Evolutionary conservation across 1,284 basidiomycete genomes (phyloP).

Genomic region (Neonothopanus nambi): DNA sequence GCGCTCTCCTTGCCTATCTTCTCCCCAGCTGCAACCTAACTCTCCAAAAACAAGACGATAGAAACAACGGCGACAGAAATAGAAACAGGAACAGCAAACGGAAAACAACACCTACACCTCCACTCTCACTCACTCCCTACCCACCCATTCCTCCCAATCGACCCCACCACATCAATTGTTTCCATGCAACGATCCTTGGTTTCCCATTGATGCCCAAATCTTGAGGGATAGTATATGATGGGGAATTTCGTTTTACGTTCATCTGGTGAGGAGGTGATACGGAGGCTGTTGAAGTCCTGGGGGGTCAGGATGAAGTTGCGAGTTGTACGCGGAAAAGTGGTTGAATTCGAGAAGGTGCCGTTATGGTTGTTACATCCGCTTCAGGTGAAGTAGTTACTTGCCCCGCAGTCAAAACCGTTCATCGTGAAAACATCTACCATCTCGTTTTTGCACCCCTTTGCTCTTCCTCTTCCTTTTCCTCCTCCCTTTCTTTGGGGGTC

Average conservation of each 20-base stretch:
- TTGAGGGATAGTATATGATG: slow-evolving; percentile 93
- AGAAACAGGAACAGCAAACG: too few species aligned
- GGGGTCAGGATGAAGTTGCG: too few species aligned
- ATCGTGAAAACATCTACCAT: slow-evolving; percentile 93
- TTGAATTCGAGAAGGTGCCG: slow-evolving; percentile 86
- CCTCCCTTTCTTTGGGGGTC: too few species aligned
- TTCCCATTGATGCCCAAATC: slow-evolving; percentile 97
- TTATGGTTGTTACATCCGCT: slow-evolving; percentile 92
- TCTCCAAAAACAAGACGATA: too few species aligned
- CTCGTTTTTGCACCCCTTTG: slow-evolving; percentile 90
- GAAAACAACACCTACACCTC: too few species aligned
- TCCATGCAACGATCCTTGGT: slow-evolving; percentile 68
- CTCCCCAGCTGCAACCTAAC: too few species aligned
- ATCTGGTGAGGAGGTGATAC: slow-evolving; percentile 37
- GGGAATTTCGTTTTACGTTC: slow-evolving; percentile 81
- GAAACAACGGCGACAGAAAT: too few species aligned
- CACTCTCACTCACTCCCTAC: too few species aligned
- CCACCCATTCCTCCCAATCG: slow-evolving; percentile 69
- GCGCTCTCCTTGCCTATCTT: too few species aligned
- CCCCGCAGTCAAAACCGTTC: slow-evolving; percentile 94
- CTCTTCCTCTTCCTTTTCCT: too few species aligned
- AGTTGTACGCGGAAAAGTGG: slow-evolving; percentile 94
- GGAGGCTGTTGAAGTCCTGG: slow-evolving; percentile 68
- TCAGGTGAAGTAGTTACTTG: slow-evolving; percentile 82
- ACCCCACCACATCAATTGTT: slow-evolving; percentile 43